Conservation (phyloP, 108 stramenopile genomes). For the Nannochloropsis oceanica region DNA sequence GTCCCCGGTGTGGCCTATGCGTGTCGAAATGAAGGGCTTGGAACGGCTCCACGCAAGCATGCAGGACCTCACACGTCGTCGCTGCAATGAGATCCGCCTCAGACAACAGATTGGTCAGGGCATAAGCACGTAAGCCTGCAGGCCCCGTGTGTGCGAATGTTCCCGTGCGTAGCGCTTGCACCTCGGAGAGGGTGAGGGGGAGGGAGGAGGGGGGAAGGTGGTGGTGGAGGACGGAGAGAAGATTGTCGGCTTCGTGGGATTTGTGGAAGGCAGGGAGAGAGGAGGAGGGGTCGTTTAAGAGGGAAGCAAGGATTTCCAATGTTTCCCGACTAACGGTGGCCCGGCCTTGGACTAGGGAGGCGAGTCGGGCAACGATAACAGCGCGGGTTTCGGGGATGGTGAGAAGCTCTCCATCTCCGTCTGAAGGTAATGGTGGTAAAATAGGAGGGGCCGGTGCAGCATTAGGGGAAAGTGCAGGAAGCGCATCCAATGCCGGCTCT, state of each 20-base stretch:
- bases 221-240: background rate
- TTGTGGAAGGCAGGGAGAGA: background rate
- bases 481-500: background rate
- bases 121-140: conserved; percentile 7
- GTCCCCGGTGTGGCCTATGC: conserved; percentile 19
- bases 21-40: conserved; percentile 9
- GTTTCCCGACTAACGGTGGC: conserved; percentile 6
- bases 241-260: background rate
- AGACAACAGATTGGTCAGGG: conserved; percentile 3
- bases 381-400: conserved; percentile 9
- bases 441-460: background rate
- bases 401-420: too few species aligned
- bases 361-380: conserved; percentile 9
- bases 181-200: background rate
- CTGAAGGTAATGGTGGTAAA: background rate
- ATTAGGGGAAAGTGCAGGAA: background rate
- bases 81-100: background rate
- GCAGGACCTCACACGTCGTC: conserved; percentile 6
- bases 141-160: conserved; percentile 7
- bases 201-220: background rate
- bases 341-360: conserved; percentile 8
- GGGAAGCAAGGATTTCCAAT: background rate
- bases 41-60: conserved; percentile 2
- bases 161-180: conserved; percentile 1
- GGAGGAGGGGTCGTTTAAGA: conserved; percentile 6